Conservation (phyloP, 768 basidiomycete species). For the Botryobasidium botryosum region DNA sequence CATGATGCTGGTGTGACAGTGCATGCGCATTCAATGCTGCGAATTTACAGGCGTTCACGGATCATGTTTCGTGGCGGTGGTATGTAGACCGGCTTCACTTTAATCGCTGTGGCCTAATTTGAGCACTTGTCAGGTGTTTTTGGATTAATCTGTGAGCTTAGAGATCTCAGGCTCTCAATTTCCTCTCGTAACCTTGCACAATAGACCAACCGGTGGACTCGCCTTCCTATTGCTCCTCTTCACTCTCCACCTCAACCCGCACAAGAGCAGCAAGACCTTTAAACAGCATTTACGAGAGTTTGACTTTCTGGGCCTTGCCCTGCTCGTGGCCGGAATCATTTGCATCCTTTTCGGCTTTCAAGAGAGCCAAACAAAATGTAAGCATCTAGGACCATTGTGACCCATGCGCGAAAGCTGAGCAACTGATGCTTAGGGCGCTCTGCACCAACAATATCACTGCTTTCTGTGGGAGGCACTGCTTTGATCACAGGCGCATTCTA, state of each 20-base stretch:
- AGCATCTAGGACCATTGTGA: no score
- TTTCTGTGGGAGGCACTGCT: not conserved
- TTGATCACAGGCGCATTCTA: slow-evolving; percentile 23
- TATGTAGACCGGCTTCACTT: not conserved
- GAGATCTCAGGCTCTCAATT: no score
- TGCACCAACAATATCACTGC: not conserved
- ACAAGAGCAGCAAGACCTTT: slow-evolving; percentile 37
- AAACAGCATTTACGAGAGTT: slow-evolving; percentile 43
- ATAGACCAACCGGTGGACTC: slow-evolving; percentile 56
- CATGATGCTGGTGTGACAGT: no score
- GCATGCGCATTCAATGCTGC: no score
- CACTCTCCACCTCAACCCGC: slow-evolving; percentile 56
- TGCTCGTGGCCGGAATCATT: slow-evolving; percentile 49
- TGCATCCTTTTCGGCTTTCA: slow-evolving; percentile 58
- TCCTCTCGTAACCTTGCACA: no score
- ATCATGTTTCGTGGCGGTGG: slow-evolving; percentile 76
- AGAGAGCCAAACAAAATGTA: slow-evolving; percentile 48
- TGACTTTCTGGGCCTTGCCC: slow-evolving; percentile 49
- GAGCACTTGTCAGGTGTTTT: no score
- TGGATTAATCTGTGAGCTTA: no score
- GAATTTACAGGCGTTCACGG: slow-evolving; percentile 63
- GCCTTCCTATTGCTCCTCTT: slow-evolving; percentile 50
- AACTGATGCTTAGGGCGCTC: no score
- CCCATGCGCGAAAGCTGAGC: no score
- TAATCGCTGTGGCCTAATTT: no score